phyloP scores from a whole-genome alignment of 352 stramenopile genomes.

The Pythium graminicola region DNA sequence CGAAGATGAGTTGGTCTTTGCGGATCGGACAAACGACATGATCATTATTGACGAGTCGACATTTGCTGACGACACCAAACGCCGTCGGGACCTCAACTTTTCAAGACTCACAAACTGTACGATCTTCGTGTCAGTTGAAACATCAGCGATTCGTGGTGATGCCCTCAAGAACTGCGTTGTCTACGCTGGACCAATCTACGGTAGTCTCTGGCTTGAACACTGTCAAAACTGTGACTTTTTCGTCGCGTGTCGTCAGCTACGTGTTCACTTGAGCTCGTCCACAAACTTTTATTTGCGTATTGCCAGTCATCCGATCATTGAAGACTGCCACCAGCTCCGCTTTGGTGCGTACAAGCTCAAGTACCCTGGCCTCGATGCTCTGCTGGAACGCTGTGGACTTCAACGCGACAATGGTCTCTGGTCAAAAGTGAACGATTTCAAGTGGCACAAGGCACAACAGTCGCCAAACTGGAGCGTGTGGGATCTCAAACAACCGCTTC shows the following conservation, averaged over 20 bases:
- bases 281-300: conserved; percentile 81
- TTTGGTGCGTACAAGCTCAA: conserved; percentile 73
- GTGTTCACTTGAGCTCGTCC: conserved; percentile 64
- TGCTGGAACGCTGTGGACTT: conserved; percentile 54
- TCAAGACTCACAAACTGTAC: conserved; percentile 62
- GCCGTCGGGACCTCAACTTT: conserved; percentile 69
- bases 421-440: conserved; percentile 90
- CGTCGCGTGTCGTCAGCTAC: conserved; percentile 77
- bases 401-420: conserved; percentile 57
- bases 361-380: conserved; percentile 53
- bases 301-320: conserved; percentile 85
- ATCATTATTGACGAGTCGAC: conserved; percentile 60
- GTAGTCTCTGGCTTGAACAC: conserved; percentile 80
- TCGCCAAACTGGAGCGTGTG: conserved; percentile 82
- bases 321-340: conserved; percentile 77
- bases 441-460: conserved; percentile 83
- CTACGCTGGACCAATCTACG: conserved; percentile 71
- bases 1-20: conserved; percentile 54
- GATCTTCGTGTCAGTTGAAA: conserved; percentile 59
- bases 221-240: conserved; percentile 77
- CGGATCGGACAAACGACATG: conserved; percentile 48
- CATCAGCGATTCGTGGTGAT: conserved; percentile 66
- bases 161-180: conserved; percentile 63
- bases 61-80: conserved; percentile 29
- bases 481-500: conserved; percentile 39